These are phyloP conservation scores for Syzygium jambos DNA, from an alignment of 345 rosid genomes.

Conservation along the genomic window DNA sequence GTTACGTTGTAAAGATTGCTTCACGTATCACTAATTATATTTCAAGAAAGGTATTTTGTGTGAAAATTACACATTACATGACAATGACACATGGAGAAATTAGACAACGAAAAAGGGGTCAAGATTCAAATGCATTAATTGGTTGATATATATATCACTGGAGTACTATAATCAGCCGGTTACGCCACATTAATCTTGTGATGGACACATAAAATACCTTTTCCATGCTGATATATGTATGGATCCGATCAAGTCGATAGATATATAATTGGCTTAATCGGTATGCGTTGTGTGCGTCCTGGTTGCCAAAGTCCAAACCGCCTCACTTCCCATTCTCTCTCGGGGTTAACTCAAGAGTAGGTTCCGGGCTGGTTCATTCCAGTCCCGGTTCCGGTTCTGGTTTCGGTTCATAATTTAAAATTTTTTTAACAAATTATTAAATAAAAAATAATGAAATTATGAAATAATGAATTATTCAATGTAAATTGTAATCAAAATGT, in stretches of 20 bases:
- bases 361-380: no score
- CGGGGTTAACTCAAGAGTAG: no score
- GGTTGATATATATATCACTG: neutral
- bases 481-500: no score
- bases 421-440: no score
- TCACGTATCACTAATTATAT: neutral
- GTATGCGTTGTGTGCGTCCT: neutral
- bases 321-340: neutral
- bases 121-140: neutral
- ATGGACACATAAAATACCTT: neutral
- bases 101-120: neutral
- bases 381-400: no score
- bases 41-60: neutral
- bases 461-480: no score
- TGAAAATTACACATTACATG: neutral
- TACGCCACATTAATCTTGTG: neutral
- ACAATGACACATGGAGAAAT: neutral
- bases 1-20: neutral
- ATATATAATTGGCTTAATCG: neutral
- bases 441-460: no score
- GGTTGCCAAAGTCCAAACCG: neutral
- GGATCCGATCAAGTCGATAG: neutral
- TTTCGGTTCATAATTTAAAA: no score
- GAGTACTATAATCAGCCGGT: neutral
- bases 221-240: fast-evolving